Conservation (phyloP, 352 stramenopile species). For the Pythium vanterpoolii region DNA sequence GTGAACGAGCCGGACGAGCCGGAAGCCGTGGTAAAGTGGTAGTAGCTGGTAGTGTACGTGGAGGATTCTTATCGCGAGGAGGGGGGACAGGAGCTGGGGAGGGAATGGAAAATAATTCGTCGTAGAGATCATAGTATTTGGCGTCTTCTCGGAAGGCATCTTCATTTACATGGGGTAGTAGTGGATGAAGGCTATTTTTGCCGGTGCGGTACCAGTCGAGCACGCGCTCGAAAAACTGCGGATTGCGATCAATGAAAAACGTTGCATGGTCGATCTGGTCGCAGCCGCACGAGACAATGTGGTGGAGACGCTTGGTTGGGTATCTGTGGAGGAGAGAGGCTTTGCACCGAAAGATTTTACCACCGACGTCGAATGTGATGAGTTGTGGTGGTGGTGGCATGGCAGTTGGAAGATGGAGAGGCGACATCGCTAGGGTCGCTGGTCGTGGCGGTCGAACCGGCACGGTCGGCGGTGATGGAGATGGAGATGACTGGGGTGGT, state of each 20-base stretch:
- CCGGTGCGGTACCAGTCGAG: constrained; percentile 75
- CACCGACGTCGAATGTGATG: constrained; percentile 64
- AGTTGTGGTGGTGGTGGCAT: constrained; percentile 11
- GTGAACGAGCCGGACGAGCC: constrained; percentile 1
- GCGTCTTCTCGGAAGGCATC: constrained; percentile 52
- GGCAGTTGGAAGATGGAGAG: background rate
- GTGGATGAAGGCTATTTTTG: constrained; percentile 23
- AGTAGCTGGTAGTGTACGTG: background rate
- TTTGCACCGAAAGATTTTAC: constrained; percentile 65
- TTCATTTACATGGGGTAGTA: constrained; percentile 40
- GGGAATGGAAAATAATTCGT: constrained; percentile 44
- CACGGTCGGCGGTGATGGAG: background rate
- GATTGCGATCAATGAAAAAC: constrained; percentile 75
- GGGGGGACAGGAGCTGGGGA: background rate
- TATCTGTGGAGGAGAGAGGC: constrained; percentile 56
- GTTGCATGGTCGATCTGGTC: constrained; percentile 39
- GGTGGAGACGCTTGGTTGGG: constrained; percentile 55
- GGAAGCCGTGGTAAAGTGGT: constrained; percentile 8
- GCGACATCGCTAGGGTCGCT: background rate
- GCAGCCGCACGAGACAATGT: constrained; percentile 57
- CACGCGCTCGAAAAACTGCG: constrained; percentile 65
- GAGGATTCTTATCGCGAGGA: background rate
- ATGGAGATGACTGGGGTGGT: background rate
- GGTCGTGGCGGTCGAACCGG: constrained; percentile 10
- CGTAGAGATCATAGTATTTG: constrained; percentile 62